phyloP scores from a whole-genome alignment of 139 green algal genomes.

The Desmodesmus armatus region DNA sequence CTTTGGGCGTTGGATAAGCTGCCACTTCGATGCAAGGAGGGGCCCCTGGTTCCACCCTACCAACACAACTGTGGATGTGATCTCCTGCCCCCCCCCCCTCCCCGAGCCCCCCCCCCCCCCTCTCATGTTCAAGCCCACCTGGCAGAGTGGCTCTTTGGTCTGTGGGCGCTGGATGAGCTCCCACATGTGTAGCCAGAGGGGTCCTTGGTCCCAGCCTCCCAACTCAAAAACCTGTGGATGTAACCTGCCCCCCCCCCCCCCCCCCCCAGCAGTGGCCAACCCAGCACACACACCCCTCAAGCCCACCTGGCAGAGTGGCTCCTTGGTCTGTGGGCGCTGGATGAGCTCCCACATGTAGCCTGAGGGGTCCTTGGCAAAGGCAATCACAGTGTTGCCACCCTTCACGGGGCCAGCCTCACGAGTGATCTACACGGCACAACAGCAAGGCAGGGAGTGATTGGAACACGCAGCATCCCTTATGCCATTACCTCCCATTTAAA shows the following conservation, averaged over 20 bases:
- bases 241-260: background rate
- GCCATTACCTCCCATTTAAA: no score
- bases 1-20: background rate
- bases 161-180: background rate
- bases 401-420: constrained; percentile 92
- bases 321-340: constrained; percentile 63
- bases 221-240: background rate
- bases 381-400: constrained; percentile 88
- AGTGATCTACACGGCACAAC: constrained; percentile 78
- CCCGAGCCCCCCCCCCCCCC: no score
- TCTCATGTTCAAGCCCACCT: background rate
- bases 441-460: no score
- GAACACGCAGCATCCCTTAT: no score
- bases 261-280: background rate
- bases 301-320: constrained; percentile 77
- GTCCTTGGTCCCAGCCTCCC: no score
- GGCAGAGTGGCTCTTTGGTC: background rate
- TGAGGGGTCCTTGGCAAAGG: constrained; percentile 92
- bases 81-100: background rate
- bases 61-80: background rate
- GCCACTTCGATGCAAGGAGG: no score
- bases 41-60: no score
- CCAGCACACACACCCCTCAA: background rate
- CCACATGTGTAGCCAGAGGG: no score
- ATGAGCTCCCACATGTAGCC: constrained; percentile 94